Evolutionary conservation across 2,329 filamentous ascomycete species (phyloP).

Genomic region (Colletotrichum gigasporum): DNA sequence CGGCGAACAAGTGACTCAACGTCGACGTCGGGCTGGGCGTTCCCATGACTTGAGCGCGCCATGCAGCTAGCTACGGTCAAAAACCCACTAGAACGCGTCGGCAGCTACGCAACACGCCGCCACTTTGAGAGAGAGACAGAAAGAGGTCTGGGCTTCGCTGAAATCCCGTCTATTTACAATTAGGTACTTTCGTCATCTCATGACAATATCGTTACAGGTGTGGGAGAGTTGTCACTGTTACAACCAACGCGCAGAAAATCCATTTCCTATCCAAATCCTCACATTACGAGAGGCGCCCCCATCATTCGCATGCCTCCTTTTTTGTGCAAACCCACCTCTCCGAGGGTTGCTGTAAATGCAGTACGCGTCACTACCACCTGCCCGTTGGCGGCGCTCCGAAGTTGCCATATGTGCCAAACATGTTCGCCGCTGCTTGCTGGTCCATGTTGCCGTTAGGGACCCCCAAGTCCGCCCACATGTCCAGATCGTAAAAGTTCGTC

Average conservation of each 20-base stretch:
- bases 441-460: conserved; percentile 22
- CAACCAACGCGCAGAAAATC: conserved; percentile 4
- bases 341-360: too few relatives aligned
- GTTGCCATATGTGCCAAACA: conserved; percentile 31
- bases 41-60: too few relatives aligned
- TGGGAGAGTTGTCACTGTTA: conserved; percentile 26
- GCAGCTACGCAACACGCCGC: too few relatives aligned
- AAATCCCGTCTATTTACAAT: conserved; percentile 22
- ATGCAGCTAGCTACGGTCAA: too few relatives aligned
- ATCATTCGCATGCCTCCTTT: not conserved
- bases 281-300: not conserved
- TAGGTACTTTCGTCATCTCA: conserved; percentile 27
- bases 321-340: not conserved
- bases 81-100: too few relatives aligned
- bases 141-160: not conserved
- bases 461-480: conserved; percentile 49
- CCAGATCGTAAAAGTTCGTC: conserved; percentile 52
- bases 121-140: too few relatives aligned
- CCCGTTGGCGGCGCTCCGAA: conserved; percentile 28
- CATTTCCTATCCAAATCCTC: not conserved
- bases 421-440: conserved; percentile 24
- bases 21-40: too few relatives aligned
- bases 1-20: too few relatives aligned
- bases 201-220: conserved; percentile 27
- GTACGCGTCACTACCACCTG: conserved; percentile 17